A percentile compares a stretch with the other conserved stretches of the same genome.
phyloP scores from a whole-genome alignment of 305 asterid genomes.

The Rubia occidens region DNA sequence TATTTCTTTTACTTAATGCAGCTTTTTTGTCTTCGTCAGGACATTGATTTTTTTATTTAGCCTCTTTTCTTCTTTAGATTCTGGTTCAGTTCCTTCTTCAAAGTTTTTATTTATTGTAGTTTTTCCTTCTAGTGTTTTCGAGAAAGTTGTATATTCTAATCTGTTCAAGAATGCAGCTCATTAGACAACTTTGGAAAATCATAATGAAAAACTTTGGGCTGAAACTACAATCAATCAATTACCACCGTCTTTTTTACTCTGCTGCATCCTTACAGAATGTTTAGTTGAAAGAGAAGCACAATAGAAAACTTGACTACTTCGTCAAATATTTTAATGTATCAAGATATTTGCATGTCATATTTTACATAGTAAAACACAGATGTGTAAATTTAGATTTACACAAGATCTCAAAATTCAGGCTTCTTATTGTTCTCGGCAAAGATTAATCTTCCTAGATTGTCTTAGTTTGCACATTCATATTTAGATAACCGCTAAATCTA shows the following conservation, averaged over 20 bases:
- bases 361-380: background rate
- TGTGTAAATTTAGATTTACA: background rate
- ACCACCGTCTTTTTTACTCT: background rate
- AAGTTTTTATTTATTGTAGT: slow-evolving; percentile 39
- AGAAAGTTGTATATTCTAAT: slow-evolving; percentile 69
- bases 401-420: background rate
- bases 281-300: background rate
- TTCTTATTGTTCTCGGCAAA: background rate
- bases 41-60: slow-evolving; percentile 54
- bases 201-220: background rate
- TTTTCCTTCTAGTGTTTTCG: slow-evolving; percentile 61
- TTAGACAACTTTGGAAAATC: slow-evolving; percentile 14
- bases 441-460: background rate
- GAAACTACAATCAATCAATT: background rate
- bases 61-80: slow-evolving; percentile 39
- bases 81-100: slow-evolving; percentile 45
- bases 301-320: background rate
- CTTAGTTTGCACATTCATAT: background rate
- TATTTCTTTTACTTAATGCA: slow-evolving; percentile 55
- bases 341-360: background rate
- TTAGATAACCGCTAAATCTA: background rate
- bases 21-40: slow-evolving; percentile 69
- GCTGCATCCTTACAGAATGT: background rate
- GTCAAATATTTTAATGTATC: background rate
- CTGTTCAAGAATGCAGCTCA: slow-evolving; percentile 37